A percentile compares a stretch with the other conserved stretches of the same genome.
These are phyloP conservation scores for Backusella luteola DNA, from an alignment of 192 early-diverging fungal genomes.

Conservation along the genomic window DNA sequence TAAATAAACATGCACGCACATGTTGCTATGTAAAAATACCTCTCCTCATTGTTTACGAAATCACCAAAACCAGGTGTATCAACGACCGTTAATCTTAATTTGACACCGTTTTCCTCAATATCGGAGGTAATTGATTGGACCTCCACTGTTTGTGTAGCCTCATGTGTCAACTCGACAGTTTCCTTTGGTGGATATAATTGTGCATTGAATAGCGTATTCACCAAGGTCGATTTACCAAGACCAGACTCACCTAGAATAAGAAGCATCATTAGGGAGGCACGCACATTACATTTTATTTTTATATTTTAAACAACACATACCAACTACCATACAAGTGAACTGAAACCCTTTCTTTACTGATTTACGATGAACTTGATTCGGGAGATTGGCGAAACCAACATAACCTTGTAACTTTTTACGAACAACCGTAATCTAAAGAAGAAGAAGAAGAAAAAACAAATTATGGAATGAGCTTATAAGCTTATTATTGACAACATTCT, in stretches of 20 bases:
- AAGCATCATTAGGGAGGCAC: neutral
- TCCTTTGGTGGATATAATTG: conserved; percentile 85
- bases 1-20: neutral
- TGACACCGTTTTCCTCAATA: conserved; percentile 96
- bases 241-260: conserved; percentile 78
- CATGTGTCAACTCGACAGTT: conserved; percentile 61
- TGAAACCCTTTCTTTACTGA: conserved; percentile 94
- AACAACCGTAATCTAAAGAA: conserved; percentile 28
- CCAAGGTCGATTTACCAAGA: conserved; percentile 94
- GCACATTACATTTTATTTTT: neutral
- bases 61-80: conserved; percentile 99
- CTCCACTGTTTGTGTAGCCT: conserved; percentile 70
- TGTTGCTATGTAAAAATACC: conserved; percentile 41
- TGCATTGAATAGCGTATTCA: conserved; percentile 96
- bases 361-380: conserved; percentile 93
- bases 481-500: neutral
- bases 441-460: neutral
- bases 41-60: conserved; percentile 97
- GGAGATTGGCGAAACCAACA: conserved; percentile 96
- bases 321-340: conserved; percentile 97
- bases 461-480: no score
- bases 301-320: conserved; percentile 23
- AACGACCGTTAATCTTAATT: conserved; percentile 89
- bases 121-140: conserved; percentile 83
- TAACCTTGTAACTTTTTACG: conserved; percentile 78